Evolutionary conservation across 768 basidiomycete species (phyloP), one percentile per base, ranked within the genome.

Genomic region (Megacollybia marginata): DNA sequence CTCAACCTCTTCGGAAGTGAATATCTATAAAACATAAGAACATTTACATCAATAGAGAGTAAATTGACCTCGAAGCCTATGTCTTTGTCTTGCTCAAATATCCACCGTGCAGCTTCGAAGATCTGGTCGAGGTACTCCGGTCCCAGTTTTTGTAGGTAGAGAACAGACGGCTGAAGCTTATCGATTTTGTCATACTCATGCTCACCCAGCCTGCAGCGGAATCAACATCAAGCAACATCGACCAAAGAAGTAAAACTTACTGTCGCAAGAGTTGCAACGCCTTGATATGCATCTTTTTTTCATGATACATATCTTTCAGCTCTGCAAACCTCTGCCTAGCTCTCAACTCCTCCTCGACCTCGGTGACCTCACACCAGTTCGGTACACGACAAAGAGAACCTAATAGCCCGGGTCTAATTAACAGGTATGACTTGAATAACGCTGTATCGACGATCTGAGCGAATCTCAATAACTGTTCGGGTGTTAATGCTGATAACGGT

Each of bases 301-400:
- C 92, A 56, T 91, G 81, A 61, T 97, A 99, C 31, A 98, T 67
- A 62, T 90, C 91, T 43, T 91, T 81, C 34, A 99, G 76, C 61
- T 98, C 96, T 0, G 82, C 76, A 61, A 81, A 90, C 85, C 93
- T 95, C 94, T 49, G 91, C 94, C 80, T 87, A 28, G 78, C 79
- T 50, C 81, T 76, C 47, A 99, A 67, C 52, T 92, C 79, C 61
- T 88, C 92, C 62, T 99, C 93, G 1, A 94, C 90, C 58, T 94
- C 89, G 5, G 82, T 82, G 1, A 98, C 93, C 60, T 97, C 96
- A 65, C 95, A 98, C 92, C 93, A 99, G 65, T 96, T 98, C 2
- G 90, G 80, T 20, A 95, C 71, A 40, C 95, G 78, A 65, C 95
- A 98, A 46, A 97, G 65, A 31, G 90, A 82, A 0, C 90, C 92